A percentile compares a stretch with the other conserved stretches of the same genome.
phyloP scores from a whole-genome alignment of 2,329 filamentous ascomycete genomes.

The Fusarium sp. region DNA sequence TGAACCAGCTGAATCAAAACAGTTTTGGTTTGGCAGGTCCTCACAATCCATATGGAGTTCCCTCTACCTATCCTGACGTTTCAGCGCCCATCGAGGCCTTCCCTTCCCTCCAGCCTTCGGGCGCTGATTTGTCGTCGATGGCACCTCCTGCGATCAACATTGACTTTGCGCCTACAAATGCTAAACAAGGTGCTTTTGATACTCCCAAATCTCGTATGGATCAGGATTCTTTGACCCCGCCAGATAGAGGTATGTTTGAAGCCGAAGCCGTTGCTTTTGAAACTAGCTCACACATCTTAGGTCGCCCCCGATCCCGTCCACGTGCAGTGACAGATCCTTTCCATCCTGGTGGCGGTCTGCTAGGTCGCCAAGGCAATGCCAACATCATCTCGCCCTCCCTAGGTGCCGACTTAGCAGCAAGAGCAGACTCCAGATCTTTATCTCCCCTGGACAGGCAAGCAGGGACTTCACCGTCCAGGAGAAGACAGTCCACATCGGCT shows the following conservation, averaged over 20 bases:
- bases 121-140: slow-evolving; percentile 74
- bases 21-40: slow-evolving; percentile 57
- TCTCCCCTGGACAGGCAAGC: slow-evolving; percentile 68
- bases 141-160: slow-evolving; percentile 95
- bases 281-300: slow-evolving; percentile 47
- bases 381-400: slow-evolving; percentile 63
- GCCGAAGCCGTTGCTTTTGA: not conserved
- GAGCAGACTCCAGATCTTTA: slow-evolving; percentile 64
- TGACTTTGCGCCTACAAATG: slow-evolving; percentile 84
- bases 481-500: slow-evolving; percentile 71
- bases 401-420: slow-evolving; percentile 56
- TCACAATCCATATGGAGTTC: slow-evolving; percentile 52
- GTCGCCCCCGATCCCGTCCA: slow-evolving; percentile 60
- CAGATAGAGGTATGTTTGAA: slow-evolving; percentile 69
- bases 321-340: slow-evolving; percentile 70
- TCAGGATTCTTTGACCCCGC: slow-evolving; percentile 84
- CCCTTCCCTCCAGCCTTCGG: slow-evolving; percentile 60
- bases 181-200: slow-evolving; percentile 47
- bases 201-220: slow-evolving; percentile 73
- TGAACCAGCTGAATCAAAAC: slow-evolving; percentile 60
- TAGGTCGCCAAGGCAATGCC: slow-evolving; percentile 54
- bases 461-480: slow-evolving; percentile 48
- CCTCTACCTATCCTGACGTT: slow-evolving; percentile 51
- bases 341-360: slow-evolving; percentile 57
- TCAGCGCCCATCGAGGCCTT: slow-evolving; percentile 60